phyloP scores from a whole-genome alignment of 2,329 filamentous ascomycete species.

The Aspergillus viridinutans region DNA sequence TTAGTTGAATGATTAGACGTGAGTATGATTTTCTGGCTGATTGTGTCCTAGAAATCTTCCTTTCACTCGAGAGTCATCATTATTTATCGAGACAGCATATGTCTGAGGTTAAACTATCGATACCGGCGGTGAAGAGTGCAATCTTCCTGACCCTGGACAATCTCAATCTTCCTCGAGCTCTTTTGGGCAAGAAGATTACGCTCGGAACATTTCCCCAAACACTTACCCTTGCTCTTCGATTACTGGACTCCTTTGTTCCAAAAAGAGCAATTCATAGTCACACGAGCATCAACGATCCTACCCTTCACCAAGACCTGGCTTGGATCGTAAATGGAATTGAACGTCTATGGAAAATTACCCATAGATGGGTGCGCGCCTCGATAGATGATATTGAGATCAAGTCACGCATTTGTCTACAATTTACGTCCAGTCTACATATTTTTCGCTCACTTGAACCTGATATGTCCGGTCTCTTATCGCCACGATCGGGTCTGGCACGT shows the following conservation, averaged over 20 bases:
- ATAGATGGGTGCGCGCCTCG: conserved; percentile 23
- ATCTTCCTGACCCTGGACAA: conserved; percentile 28
- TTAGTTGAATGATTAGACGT: conserved; percentile 22
- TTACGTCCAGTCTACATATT: conserved; percentile 23
- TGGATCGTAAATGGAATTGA: conserved; percentile 32
- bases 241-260: conserved; percentile 30
- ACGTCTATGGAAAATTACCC: conserved; percentile 28
- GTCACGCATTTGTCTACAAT: conserved; percentile 21
- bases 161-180: conserved; percentile 26
- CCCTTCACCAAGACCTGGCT: conserved; percentile 29
- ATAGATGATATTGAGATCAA: conserved; percentile 15
- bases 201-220: conserved; percentile 28
- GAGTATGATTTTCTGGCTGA: conserved; percentile 12
- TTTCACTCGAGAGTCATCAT: conserved; percentile 35
- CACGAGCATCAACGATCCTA: conserved; percentile 15
- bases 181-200: conserved; percentile 21
- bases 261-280: conserved; percentile 7
- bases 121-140: conserved; percentile 24
- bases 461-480: conserved; percentile 5
- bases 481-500: conserved; percentile 24
- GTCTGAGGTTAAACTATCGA: conserved; percentile 11
- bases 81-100: conserved; percentile 11
- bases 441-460: conserved; percentile 16
- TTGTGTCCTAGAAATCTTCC: conserved; percentile 41
- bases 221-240: conserved; percentile 20